Conservation (phyloP, 1,284 basidiomycete genomes). For the Hypsizygus ulmarius region DNA sequence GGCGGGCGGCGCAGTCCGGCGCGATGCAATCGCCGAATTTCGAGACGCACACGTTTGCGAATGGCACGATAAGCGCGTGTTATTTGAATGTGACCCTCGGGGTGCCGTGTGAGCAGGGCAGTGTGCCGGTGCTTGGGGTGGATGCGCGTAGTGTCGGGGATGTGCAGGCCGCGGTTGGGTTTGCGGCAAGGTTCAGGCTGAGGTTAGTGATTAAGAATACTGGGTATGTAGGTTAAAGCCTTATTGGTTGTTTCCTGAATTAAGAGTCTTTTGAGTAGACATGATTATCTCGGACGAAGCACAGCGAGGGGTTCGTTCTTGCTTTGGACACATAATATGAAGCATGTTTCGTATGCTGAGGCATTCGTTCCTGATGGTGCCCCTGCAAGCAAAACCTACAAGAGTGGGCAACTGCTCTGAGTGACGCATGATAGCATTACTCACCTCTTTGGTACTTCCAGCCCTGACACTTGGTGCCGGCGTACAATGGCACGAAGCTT, state of each 20-base stretch:
- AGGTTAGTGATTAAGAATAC: slow-evolving; percentile 47
- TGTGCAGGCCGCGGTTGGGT: slow-evolving; percentile 40
- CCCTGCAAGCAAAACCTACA: slow-evolving; percentile 16
- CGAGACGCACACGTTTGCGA: slow-evolving; percentile 37
- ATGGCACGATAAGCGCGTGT: slow-evolving; percentile 40
- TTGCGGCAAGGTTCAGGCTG: slow-evolving; percentile 38
- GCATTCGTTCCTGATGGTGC: slow-evolving; percentile 31
- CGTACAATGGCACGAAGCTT: slow-evolving; percentile 44
- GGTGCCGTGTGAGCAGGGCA: slow-evolving; percentile 41
- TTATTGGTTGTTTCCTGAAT: neutral
- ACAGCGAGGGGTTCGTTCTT: slow-evolving; percentile 30
- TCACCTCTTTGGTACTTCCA: slow-evolving; percentile 11
- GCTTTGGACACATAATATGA: slow-evolving; percentile 39
- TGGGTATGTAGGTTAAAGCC: too few relatives aligned
- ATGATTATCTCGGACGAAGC: slow-evolving; percentile 35
- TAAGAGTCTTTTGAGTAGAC: slow-evolving; percentile 18
- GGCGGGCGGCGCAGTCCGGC: slow-evolving; percentile 40
- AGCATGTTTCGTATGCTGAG: slow-evolving; percentile 30
- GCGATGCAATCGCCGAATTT: slow-evolving; percentile 39
- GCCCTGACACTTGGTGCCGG: slow-evolving; percentile 41
- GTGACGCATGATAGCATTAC: neutral
- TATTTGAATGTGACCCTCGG: slow-evolving; percentile 39
- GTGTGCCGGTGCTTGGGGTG: slow-evolving; percentile 41
- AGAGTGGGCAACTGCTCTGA: slow-evolving; percentile 12
- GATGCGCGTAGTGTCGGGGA: slow-evolving; percentile 36